Percentiles rank a stretch among this genome's conserved stretches.
Conservation (phyloP, 306 rosid genomes). For the Herpetospermum pedunculosum region DNA sequence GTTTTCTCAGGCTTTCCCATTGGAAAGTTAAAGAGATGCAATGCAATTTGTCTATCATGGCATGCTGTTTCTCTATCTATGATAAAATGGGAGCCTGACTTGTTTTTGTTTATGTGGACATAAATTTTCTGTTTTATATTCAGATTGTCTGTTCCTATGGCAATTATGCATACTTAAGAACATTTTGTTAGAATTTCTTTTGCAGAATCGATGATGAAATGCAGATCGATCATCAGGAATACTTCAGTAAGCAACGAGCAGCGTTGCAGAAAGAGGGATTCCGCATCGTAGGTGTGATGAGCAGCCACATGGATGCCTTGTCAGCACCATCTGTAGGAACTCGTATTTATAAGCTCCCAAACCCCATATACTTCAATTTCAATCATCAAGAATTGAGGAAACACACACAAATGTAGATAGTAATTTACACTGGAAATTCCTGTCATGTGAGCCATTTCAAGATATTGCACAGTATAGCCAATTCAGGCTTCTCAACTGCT, state of each 20-base stretch:
- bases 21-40: neutral
- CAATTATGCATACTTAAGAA: neutral
- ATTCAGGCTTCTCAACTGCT: neutral
- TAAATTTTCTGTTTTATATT: neutral
- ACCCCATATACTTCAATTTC: slow-evolving; percentile 28
- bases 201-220: slow-evolving; percentile 54
- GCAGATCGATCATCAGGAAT: slow-evolving; percentile 28
- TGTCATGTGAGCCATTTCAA: neutral
- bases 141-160: neutral
- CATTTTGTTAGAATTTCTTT: too few species aligned
- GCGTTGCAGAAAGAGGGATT: slow-evolving; percentile 37
- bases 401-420: slow-evolving; percentile 6
- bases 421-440: neutral
- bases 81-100: neutral
- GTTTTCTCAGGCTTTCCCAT: neutral
- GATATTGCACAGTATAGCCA: neutral
- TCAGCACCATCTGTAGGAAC: slow-evolving; percentile 18
- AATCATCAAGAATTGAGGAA: slow-evolving; percentile 15
- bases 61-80: neutral
- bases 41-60: neutral
- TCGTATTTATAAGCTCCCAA: slow-evolving; percentile 49
- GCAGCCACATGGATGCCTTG: slow-evolving; percentile 50
- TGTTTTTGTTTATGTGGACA: neutral
- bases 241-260: slow-evolving; percentile 33
- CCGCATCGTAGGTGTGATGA: slow-evolving; percentile 33